These are phyloP conservation scores for Pleurotus salmoneostramineus DNA, from an alignment of 768 basidiomycete genomes.

Conservation along the genomic window DNA sequence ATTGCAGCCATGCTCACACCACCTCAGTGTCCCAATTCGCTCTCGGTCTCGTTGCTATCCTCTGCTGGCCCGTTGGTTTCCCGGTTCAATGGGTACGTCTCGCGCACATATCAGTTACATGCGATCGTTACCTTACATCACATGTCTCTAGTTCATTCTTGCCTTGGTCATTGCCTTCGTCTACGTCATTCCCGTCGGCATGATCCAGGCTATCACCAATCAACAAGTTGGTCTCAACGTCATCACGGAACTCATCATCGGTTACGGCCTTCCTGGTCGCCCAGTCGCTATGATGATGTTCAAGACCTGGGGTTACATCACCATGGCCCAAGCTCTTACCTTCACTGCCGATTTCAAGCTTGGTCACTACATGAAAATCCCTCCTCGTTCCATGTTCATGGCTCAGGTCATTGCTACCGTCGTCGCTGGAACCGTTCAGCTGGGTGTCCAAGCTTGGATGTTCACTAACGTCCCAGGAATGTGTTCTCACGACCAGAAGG, in stretches of 20 bases:
- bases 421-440: slow-evolving; percentile 68
- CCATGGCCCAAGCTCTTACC: slow-evolving; percentile 53
- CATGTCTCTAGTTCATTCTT: slow-evolving; percentile 55
- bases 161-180: slow-evolving; percentile 60
- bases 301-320: slow-evolving; percentile 79
- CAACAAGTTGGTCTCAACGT: slow-evolving; percentile 44
- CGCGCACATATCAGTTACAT: slow-evolving; percentile 67
- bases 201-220: slow-evolving; percentile 72
- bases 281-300: slow-evolving; percentile 85
- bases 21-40: slow-evolving; percentile 54
- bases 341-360: slow-evolving; percentile 81
- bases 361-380: slow-evolving; percentile 76
- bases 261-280: slow-evolving; percentile 73
- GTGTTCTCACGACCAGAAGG: slow-evolving; percentile 48
- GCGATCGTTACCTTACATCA: slow-evolving; percentile 49
- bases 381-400: slow-evolving; percentile 70
- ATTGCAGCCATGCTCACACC: slow-evolving; percentile 7
- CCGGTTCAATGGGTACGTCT: slow-evolving; percentile 32
- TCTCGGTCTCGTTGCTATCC: slow-evolving; percentile 66
- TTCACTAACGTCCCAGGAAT: slow-evolving; percentile 64
- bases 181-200: slow-evolving; percentile 73
- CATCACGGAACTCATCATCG: slow-evolving; percentile 78
- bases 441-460: slow-evolving; percentile 78
- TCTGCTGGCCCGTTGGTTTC: slow-evolving; percentile 60
- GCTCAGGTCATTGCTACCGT: slow-evolving; percentile 64